Percentiles rank a stretch among this genome's conserved stretches.
Evolutionary conservation across 192 early-diverging fungal species (phyloP).

Genomic region (Coemansia sp.): DNA sequence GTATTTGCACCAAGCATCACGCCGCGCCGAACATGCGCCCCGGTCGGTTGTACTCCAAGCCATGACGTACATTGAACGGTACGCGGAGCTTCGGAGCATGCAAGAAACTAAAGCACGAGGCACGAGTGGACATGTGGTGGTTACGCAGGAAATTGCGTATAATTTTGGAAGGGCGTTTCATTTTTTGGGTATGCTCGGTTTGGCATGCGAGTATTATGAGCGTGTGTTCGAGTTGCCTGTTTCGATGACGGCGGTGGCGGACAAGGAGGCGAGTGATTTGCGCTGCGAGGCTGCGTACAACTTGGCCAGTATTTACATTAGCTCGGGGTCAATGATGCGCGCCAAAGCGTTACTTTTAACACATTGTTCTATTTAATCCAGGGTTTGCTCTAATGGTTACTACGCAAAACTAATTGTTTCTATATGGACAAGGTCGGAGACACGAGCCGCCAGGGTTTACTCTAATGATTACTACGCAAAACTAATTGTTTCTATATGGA

Average conservation of each 20-base stretch:
- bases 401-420: neutral
- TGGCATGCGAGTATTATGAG: constrained; percentile 85
- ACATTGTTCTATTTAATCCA: neutral
- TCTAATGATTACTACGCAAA: too few relatives aligned
- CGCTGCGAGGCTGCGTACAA: constrained; percentile 91
- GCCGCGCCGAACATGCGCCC: neutral
- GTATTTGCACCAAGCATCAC: constrained; percentile 21
- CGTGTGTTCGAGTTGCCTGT: constrained; percentile 66
- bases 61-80: constrained; percentile 35
- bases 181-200: constrained; percentile 74
- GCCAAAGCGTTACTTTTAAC: constrained; percentile 35
- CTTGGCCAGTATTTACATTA: constrained; percentile 74
- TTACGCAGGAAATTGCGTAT: constrained; percentile 63
- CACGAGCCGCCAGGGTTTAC: too few relatives aligned
- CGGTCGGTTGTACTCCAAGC: constrained; percentile 34
- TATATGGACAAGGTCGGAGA: constrained; percentile 10
- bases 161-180: constrained; percentile 92
- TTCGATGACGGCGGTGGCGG: constrained; percentile 16
- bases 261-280: constrained; percentile 40
- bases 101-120: constrained; percentile 7
- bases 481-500: neutral
- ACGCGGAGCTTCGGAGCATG: constrained; percentile 41
- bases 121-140: constrained; percentile 14
- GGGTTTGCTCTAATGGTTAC: too few relatives aligned
- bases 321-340: constrained; percentile 68